These are phyloP conservation scores for Ajuga chamaepitys DNA, from an alignment of 257 asterid genomes.

Conservation along the genomic window DNA sequence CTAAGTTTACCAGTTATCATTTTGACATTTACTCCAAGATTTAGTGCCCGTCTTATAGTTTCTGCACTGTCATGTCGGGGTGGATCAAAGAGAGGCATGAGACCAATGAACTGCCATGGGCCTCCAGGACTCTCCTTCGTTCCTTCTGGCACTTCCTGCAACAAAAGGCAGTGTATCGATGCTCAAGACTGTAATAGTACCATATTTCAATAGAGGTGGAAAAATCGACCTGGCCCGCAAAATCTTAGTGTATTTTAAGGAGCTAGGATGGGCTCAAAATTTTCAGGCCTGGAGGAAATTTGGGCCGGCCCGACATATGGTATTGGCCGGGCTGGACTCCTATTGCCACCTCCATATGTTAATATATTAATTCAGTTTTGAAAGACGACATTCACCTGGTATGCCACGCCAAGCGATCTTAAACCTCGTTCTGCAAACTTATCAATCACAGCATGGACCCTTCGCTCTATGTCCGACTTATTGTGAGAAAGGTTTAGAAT, in stretches of 20 bases:
- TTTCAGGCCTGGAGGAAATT: too few species aligned
- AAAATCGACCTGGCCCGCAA: too few species aligned
- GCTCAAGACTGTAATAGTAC: neutral
- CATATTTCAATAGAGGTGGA: neutral
- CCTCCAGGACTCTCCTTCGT: constrained; percentile 79
- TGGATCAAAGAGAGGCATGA: constrained; percentile 93
- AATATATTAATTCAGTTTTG: neutral
- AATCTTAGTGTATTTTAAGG: too few species aligned
- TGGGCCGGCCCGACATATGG: too few species aligned
- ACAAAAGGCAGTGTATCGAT: neutral
- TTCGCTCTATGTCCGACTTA: constrained; percentile 70
- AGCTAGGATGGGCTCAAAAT: too few species aligned
- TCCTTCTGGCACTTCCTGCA: constrained; percentile 81
- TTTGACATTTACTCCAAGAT: constrained; percentile 89
- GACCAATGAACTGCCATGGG: constrained; percentile 85
- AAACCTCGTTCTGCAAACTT: constrained; percentile 90
- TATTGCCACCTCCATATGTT: too few species aligned
- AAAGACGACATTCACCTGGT: constrained; percentile 47
- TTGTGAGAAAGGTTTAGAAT: constrained; percentile 73
- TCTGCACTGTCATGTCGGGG: constrained; percentile 97
- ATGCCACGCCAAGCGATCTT: constrained; percentile 85
- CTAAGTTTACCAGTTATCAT: constrained; percentile 69
- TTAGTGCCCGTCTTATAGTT: constrained; percentile 75
- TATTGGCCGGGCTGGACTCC: too few species aligned
- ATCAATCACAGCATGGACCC: constrained; percentile 73